Base-by-base conservation (phyloP, 352 stramenopile genomes). In the Pythium dissimile region DNA sequence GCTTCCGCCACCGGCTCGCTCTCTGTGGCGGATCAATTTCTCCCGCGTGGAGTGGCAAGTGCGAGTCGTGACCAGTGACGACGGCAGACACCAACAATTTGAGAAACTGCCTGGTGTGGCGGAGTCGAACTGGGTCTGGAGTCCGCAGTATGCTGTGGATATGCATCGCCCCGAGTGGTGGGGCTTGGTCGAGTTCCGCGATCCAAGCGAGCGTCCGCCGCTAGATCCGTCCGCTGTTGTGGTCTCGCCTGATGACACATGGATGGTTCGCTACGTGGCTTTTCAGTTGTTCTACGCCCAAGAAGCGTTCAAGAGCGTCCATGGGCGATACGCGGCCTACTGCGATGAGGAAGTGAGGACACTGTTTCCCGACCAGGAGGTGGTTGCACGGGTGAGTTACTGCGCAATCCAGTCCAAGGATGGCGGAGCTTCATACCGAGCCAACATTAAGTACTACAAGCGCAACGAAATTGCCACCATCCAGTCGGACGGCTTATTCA, bases 91-190 rank as follows among this genome's bases (percentile, higher is more conserved):
- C 21, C 39, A 21, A 13, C 24, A 30, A 3, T 90, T 80, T 55
- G 69, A 84, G 49, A 94, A 91, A 55, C 66, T 79, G 38, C 32
- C 59, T 11, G 63, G 59, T 3, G 37, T 75, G 3, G 43, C 35
- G 1, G 84, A 90, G 43, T 72, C 86, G 20, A 97, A 96, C 67
- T 97, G 89, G 89, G 88, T 90, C 11, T 97, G 89, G 89, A 88
- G 81, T 67, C 60, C 82, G 12, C 89, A 97, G 71, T 74, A 86
- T 32, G 73, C 72, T 2, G 73, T 97, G 20, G 62, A 84, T 31
- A 97, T 97, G 89, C 89, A 97, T 67, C 72, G 81, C 13, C 89
- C 89, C 11, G 87, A 97, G 69, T 76, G 77, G 62, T 97, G 89
- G 89, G 89, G 89, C 16, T 96, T 94, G 51, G 52, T 97, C 38